These are phyloP conservation scores for Trypanosoma congolense DNA, from an alignment of 208 protist genomes.

Conservation along the genomic window DNA sequence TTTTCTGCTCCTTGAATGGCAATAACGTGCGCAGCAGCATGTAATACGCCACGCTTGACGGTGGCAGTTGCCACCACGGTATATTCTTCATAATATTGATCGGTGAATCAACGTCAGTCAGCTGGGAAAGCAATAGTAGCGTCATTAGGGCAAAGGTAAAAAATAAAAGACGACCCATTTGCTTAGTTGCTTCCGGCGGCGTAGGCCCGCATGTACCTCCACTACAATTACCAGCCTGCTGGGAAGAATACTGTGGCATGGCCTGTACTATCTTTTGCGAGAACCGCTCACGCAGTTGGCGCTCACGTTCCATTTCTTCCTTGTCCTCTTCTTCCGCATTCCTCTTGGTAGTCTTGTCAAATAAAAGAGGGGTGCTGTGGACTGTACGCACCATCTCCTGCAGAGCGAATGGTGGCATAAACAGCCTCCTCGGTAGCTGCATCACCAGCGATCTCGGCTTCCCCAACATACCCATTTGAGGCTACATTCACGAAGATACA, in stretches of 20 bases:
- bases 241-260: constrained; percentile 26
- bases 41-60: constrained; percentile 52
- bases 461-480: background rate
- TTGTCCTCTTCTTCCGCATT: constrained; percentile 61
- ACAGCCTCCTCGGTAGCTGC: background rate
- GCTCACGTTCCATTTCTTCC: constrained; percentile 79
- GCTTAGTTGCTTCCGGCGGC: constrained; percentile 12
- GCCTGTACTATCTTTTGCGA: constrained; percentile 64
- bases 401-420: background rate
- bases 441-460: constrained; percentile 5
- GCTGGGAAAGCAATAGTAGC: constrained; percentile 37
- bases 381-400: constrained; percentile 2
- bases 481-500: background rate
- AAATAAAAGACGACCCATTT: constrained; percentile 56
- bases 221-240: constrained; percentile 7
- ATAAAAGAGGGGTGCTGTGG: constrained; percentile 4
- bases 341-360: constrained; percentile 23
- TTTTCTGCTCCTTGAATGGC: constrained; percentile 48
- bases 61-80: constrained; percentile 75
- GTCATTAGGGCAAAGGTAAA: constrained; percentile 51
- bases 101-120: constrained; percentile 46
- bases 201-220: constrained; percentile 7
- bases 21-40: constrained; percentile 60
- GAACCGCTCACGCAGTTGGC: constrained; percentile 65
- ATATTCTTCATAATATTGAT: constrained; percentile 65